Evolutionary conservation across 2,329 filamentous ascomycete species (phyloP), one percentile per base, ranked within the genome.

Genomic region (Cercospora brassicicola): DNA sequence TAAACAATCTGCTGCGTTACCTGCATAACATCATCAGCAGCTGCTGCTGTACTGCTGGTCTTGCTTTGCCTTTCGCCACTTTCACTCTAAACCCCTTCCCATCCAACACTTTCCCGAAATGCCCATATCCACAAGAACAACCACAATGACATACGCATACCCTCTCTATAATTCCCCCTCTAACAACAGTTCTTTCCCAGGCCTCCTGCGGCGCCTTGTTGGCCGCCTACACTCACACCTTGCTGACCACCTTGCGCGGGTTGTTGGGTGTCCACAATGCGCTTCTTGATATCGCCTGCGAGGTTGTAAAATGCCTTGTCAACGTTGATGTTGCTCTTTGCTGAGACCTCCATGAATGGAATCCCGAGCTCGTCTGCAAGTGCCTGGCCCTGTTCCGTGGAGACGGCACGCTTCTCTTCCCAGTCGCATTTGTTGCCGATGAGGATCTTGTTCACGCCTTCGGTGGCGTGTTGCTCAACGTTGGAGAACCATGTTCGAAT

Each of bases 361-460:
- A 99, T 96, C 78, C 94, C 93, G 69, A 99, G 90, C 82, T 98
- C 95, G 82, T 97, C 91, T 68, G 95, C 95, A 66, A 99, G 88
- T 73, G 90, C 90, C 82, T 99, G 94, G 75, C 95, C 95, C 78
- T 93, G 91, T 81, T 97, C 94, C 68, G 91, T 96, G 60, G 92
- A 93, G 51, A 99, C 91, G 65, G 92, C 93, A 74, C 95, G 91
- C 87, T 98, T 98, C 84, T 99, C 95, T 82, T 98, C 95, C 95
- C 95, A 98, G 83, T 99, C 95, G 84, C 95, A 99, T 84, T 99
- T 99, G 88, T 99, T 99, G 80, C 95, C 95, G 75, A 99, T 97
- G 73, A 99, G 88, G 79, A 99, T 98, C 87, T 98, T 99, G 89
- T 98, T 97, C 79, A 99, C 95, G 77, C 95, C 95, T 84, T 98